Percentiles rank a stretch among this genome's conserved stretches.
These are phyloP conservation scores for Warburgia ugandensis DNA, from an alignment of 164 flowering plant genomes.

Conservation along the genomic window DNA sequence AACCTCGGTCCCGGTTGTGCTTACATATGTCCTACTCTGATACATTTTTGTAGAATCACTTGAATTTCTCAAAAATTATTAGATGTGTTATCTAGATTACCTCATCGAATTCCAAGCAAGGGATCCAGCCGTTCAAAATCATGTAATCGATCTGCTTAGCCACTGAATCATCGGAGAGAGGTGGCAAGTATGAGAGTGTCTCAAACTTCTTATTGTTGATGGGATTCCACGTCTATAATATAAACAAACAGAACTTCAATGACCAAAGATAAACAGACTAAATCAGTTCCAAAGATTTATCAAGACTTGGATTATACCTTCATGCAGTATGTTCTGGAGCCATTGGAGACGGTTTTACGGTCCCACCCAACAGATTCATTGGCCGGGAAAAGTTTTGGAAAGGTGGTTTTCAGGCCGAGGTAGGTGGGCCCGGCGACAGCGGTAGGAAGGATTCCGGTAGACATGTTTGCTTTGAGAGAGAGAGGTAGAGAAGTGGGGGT, in stretches of 20 bases:
- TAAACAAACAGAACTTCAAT: background rate
- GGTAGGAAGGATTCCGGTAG: constrained; percentile 31
- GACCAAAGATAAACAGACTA: background rate
- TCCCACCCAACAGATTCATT: constrained; percentile 39
- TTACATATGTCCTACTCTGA: no score
- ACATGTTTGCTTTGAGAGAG: no score
- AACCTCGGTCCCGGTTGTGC: no score
- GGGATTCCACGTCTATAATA: constrained; percentile 59
- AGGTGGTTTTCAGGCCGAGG: constrained; percentile 28
- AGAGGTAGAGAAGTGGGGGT: background rate
- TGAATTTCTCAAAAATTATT: background rate
- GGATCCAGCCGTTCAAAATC: constrained; percentile 62
- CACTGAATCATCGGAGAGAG: constrained; percentile 49
- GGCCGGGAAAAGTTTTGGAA: constrained; percentile 21
- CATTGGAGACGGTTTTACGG: constrained; percentile 49
- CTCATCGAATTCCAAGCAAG: constrained; percentile 70
- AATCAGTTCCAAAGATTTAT: background rate
- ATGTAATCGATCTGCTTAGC: constrained; percentile 61
- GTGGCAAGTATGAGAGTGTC: constrained; percentile 63
- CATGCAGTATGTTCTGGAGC: constrained; percentile 56
- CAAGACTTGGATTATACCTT: constrained; percentile 31
- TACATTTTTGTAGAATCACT: background rate
- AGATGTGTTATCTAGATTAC: constrained; percentile 28
- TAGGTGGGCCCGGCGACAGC: constrained; percentile 23
- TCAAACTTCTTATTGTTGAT: constrained; percentile 63